These are phyloP conservation scores for Cryptococcus sp. DNA, from an alignment of 1,284 basidiomycete species.

Conservation along the genomic window DNA sequence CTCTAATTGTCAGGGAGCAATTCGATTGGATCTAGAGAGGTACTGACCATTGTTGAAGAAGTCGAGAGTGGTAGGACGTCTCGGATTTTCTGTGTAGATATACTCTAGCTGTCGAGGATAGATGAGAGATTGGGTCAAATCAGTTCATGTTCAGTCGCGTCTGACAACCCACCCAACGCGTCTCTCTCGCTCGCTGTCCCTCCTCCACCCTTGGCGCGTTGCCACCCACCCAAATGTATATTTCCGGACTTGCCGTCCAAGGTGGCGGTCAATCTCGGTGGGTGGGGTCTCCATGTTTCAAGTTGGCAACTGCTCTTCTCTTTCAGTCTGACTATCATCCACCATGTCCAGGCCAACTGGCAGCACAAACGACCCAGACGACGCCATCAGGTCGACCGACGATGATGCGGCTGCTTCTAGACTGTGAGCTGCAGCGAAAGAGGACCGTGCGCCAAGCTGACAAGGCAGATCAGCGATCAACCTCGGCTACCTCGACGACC, in stretches of 20 bases:
- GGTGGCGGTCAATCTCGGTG: not conserved
- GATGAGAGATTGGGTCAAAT: slow-evolving; percentile 6
- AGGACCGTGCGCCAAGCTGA: not conserved
- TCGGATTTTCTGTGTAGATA: too few species aligned
- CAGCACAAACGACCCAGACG: slow-evolving; percentile 46
- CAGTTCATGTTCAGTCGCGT: too few species aligned
- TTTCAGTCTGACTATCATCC: slow-evolving; percentile 7
- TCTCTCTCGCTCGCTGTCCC: too few species aligned
- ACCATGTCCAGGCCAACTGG: too few species aligned
- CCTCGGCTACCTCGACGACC: slow-evolving; percentile 69
- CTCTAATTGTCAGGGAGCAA: not conserved
- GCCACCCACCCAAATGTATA: too few species aligned
- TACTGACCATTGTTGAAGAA: too few species aligned
- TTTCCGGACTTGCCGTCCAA: too few species aligned
- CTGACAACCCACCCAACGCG: too few species aligned
- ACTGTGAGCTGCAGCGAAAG: slow-evolving; percentile 50
- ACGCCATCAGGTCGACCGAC: slow-evolving; percentile 65
- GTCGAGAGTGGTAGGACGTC: too few species aligned
- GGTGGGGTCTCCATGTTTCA: not conserved
- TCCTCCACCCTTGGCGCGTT: too few species aligned
- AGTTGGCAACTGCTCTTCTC: slow-evolving; percentile 6
- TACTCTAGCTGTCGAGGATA: too few species aligned
- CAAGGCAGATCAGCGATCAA: slow-evolving; percentile 56
- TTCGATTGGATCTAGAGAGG: too few species aligned
- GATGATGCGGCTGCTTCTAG: slow-evolving; percentile 68